Evolutionary conservation across 2,329 filamentous ascomycete species (phyloP).

Genomic region (Neopestalotiopsis sp.): DNA sequence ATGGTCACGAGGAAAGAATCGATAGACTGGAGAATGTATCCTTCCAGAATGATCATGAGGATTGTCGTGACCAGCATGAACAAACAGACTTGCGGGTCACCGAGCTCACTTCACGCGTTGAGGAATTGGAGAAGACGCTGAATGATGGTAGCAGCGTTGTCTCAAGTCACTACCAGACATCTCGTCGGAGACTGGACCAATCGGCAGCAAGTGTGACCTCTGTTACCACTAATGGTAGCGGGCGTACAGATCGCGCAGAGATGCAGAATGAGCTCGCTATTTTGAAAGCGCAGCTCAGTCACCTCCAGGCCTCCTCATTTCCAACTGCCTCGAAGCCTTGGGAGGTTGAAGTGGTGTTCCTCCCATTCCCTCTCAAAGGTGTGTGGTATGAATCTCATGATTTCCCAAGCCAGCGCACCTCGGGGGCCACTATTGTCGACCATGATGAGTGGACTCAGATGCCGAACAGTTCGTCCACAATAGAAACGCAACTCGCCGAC

Average conservation of each 20-base stretch:
- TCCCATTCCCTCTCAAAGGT: slow-evolving; percentile 69
- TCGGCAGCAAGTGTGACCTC: slow-evolving; percentile 52
- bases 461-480: slow-evolving; percentile 49
- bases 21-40: slow-evolving; percentile 73
- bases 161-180: slow-evolving; percentile 41
- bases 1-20: slow-evolving; percentile 67
- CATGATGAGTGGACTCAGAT: slow-evolving; percentile 61
- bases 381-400: slow-evolving; percentile 58
- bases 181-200: slow-evolving; percentile 45
- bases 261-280: slow-evolving; percentile 55
- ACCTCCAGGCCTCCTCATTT: slow-evolving; percentile 61
- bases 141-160: slow-evolving; percentile 49
- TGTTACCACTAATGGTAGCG: slow-evolving; percentile 47
- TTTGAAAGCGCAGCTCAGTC: slow-evolving; percentile 54
- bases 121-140: slow-evolving; percentile 61
- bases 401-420: slow-evolving; percentile 45
- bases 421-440: slow-evolving; percentile 35
- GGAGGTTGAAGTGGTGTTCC: slow-evolving; percentile 76
- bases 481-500: slow-evolving; percentile 54
- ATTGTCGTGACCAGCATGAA: slow-evolving; percentile 72
- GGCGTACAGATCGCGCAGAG: slow-evolving; percentile 47
- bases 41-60: slow-evolving; percentile 70
- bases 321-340: slow-evolving; percentile 70
- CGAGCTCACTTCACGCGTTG: slow-evolving; percentile 69
- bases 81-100: slow-evolving; percentile 69